Evolutionary conservation across 2,329 filamentous ascomycete genomes (phyloP).

Genomic region (Byssochlamys sp.): DNA sequence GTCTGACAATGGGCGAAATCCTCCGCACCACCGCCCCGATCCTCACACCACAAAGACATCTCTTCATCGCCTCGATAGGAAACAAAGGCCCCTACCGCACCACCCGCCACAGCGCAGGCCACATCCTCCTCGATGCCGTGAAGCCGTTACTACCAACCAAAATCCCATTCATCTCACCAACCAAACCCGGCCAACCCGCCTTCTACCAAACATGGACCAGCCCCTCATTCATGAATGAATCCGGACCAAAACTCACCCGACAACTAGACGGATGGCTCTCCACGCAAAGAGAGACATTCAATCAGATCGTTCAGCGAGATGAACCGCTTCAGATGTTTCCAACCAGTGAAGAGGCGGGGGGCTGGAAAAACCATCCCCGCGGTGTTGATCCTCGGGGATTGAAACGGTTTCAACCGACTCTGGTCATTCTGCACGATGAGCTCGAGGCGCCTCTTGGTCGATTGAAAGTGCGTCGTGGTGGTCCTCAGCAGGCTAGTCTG

Average conservation of each 20-base stretch:
- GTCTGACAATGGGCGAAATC: background rate
- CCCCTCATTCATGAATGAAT: constrained; percentile 73
- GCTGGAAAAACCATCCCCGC: constrained; percentile 7
- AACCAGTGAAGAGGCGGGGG: background rate
- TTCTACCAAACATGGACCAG: constrained; percentile 52
- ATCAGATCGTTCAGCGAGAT: background rate
- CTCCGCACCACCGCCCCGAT: background rate
- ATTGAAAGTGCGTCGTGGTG: constrained; percentile 55
- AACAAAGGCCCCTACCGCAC: constrained; percentile 62
- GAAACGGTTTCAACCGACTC: constrained; percentile 22
- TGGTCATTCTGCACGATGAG: constrained; percentile 84
- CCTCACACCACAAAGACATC: constrained; percentile 13
- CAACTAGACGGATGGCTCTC: constrained; percentile 48
- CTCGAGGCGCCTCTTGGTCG: constrained; percentile 63
- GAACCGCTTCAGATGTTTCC: background rate
- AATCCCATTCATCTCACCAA: constrained; percentile 36
- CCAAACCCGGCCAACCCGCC: constrained; percentile 20
- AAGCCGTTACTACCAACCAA: constrained; percentile 37
- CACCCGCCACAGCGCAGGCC: constrained; percentile 80
- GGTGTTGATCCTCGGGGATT: constrained; percentile 7
- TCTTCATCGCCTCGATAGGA: constrained; percentile 78
- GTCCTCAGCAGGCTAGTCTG: constrained; percentile 44
- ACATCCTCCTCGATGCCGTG: constrained; percentile 61
- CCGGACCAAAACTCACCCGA: constrained; percentile 58
- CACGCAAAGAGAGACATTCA: constrained; percentile 7